Evolutionary conservation across 768 basidiomycete genomes (phyloP), one percentile per base, ranked within the genome.

Genomic region (Collybiopsis confluens): DNA sequence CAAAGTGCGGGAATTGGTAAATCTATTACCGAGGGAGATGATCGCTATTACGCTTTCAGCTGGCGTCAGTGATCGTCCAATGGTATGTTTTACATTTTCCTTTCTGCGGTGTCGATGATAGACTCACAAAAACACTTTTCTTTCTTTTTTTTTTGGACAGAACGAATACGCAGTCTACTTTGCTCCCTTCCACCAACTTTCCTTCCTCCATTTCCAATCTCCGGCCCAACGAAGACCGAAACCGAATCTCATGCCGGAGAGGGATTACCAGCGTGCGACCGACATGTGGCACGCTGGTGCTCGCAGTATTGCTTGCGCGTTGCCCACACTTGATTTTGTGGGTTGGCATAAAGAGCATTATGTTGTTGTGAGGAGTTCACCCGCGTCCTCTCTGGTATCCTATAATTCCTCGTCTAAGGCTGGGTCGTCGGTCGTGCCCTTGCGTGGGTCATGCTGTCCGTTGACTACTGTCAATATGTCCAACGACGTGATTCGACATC

Each of bases 271-370:
- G 56, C 61, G 80, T 18, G 80, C 85, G 61, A 82, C 81, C 4
- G 80, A 81, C 23, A 47, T 74, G 18, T 85, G 83, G 82, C 68
- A 72, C 35, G 70, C 74, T 27, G 73, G 68, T 51, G 81, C 78
- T 44, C 70, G 77, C 26, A 72, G 70, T 57, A 74, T 86, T 50
- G 82, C 83, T 1, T 64, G 66, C 3, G 64, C 65, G 24, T 58
- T 86, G 0, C 79, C 77, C 3, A 74, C 75, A 23, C 61, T 86
- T 27, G 85, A 86, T 66, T 86, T 85, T 57, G 64, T 86, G 1
- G 85, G 85, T n/a, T 86, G 83, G 84, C 81, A 86, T 64, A 81
- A 82, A 36, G 85, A 85, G 68, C 82, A 85, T 63, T 85, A 82
- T 60, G 83, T 82, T 54, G 79, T 86, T 51, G 80, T 80, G 48